Base-by-base conservation (phyloP, 2,329 filamentous ascomycete species). In the Neofusicoccum cordaticola region DNA sequence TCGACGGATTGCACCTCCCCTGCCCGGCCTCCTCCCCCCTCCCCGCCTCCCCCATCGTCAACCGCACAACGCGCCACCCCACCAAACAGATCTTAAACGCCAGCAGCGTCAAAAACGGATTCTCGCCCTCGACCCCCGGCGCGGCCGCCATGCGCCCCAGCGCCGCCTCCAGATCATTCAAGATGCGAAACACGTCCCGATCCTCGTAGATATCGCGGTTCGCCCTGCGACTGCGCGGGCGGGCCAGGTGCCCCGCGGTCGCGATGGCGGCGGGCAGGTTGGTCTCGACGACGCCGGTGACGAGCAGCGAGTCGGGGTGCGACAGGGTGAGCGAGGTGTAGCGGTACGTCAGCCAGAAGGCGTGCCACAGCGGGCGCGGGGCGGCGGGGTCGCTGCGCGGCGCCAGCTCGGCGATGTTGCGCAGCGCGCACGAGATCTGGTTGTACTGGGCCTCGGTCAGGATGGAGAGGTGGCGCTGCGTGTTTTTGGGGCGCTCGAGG, bases 261-360 rank as follows among this genome's bases (percentile, higher is more conserved):
- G 53, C 53, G 39, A 57, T 57, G 17, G 53, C 53, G 22, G 53
- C 53, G 12, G 53, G 53, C 3, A 57, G 53, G 13, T 45, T 57
- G 0, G 53, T 44, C 22, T 57, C 53, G 22, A 57, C 53, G 17
- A 57, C 22, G 22, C 53, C 53, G 4, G 53, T 44, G 3, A 57
- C 53, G 22, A 57, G 53, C 0, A 57, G 39, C 19, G 53, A 12
- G 39, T 57, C 53, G 1, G 53, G 22, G 13, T 57, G 53, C 1
- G 53, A 57, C 1, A 57, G 4, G 1, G 53, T 57, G 22, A 57
- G 31, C 6, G 53, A 57, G 1, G 53, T 57, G 39, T 57, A 45
- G 39, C 37, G 53, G 17, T 13, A 42, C 0, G 53, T 35, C 0
- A 57, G 22, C 39, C 39, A 45, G 22, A 57, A 44, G 3, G 53